Evolutionary conservation across 345 rosid genomes (phyloP), one percentile per base, ranked within the genome.

Genomic region (Eucalyptus fibrosa): DNA sequence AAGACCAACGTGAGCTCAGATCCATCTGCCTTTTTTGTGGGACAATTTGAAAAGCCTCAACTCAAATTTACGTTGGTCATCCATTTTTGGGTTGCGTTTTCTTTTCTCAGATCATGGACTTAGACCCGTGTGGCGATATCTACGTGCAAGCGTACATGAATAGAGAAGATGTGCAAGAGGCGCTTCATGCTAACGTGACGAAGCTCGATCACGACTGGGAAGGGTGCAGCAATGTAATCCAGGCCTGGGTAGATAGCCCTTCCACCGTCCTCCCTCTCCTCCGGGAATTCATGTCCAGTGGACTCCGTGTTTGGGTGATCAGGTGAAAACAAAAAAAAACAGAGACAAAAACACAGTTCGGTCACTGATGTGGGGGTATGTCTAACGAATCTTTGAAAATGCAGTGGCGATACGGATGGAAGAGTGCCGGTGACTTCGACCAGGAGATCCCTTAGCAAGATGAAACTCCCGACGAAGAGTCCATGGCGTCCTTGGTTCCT

Each of bases 391-490:
- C 51, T 40, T 83, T 80, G 37, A 16, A 72, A 19, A 42, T 91
- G 94, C 94, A 97, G 99, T 88, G 99, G 99, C 17, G 99, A 97
- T 88, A 93, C 23, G 19, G 99, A 97, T 91, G 99, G 96, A 87
- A 94, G 98, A 88, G 93, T 97, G 8, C 99, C 99, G 1, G 95
- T 97, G 13, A 97, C 98, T 37, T 97, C 99, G 34, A 95, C 99
- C 87, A 90, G 92, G 88, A 94, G 94, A 90, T 97, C 99, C 26
- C 94, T 97, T n/a, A 88, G 93, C 37, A 85, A 47, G 88, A 94
- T 97, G 99, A 94, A 93, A 10, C 95, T 96, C 85, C 86, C 94
- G 0, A 90, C 93, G 32, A 93, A 93, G 90, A 95, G 95, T 47
- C 56, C 92, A n/a, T 97, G 98, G 98, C 97, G 95, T 91, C 95